phyloP scores from a whole-genome alignment of 1,284 basidiomycete genomes.

The Cryptococcus wingfieldii region DNA sequence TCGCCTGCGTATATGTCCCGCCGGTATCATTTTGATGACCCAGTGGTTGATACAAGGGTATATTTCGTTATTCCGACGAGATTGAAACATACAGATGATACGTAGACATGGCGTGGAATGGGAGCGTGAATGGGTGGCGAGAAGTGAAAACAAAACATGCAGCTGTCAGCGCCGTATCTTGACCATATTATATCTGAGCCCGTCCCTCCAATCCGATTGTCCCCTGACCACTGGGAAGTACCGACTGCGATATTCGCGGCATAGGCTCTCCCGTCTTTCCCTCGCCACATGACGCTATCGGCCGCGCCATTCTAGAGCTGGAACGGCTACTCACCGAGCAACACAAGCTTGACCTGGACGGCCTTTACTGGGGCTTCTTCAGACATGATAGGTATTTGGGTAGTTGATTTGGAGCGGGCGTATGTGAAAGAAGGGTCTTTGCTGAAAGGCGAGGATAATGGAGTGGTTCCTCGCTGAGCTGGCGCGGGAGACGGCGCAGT shows the following conservation, averaged over 20 bases:
- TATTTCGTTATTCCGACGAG: not conserved
- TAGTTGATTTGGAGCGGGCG: not conserved
- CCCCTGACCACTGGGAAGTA: too few relatives aligned
- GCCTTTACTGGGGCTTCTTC: constrained; percentile 63
- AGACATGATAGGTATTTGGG: constrained; percentile 17
- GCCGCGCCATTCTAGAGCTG: too few relatives aligned
- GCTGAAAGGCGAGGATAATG: too few relatives aligned
- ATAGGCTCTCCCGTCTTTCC: too few relatives aligned
- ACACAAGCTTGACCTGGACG: constrained; percentile 83
- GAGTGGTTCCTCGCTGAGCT: too few relatives aligned
- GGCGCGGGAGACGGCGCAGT: too few relatives aligned
- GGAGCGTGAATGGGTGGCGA: not conserved
- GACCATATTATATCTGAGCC: too few relatives aligned
- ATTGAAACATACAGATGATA: not conserved
- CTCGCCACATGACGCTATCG: too few relatives aligned
- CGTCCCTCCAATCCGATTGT: too few relatives aligned
- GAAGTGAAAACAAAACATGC: not conserved
- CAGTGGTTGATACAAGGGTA: too few relatives aligned
- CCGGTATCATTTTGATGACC: not conserved
- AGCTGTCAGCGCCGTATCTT: not conserved
- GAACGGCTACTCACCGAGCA: constrained; percentile 60
- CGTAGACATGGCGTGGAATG: not conserved
- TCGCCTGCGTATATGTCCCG: constrained; percentile 61
- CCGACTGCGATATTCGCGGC: too few relatives aligned
- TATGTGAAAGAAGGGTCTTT: too few relatives aligned